phyloP scores from a whole-genome alignment of 108 stramenopile genomes.

The Thalassiosira profunda region DNA sequence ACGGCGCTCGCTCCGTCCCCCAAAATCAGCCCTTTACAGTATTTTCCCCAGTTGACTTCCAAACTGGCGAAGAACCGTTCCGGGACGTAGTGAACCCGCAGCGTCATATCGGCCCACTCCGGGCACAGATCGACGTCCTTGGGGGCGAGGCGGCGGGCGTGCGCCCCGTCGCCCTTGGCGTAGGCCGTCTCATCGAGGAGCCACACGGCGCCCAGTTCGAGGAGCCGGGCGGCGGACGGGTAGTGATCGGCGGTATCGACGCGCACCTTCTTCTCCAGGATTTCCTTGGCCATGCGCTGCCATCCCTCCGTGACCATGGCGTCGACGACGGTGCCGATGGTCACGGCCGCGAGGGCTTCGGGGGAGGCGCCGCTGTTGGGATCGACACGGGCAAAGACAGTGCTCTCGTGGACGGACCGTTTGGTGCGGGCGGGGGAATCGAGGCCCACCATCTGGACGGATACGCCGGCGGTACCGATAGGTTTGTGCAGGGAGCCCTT shows the following conservation, averaged over 20 bases:
- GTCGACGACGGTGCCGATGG: conserved; percentile 51
- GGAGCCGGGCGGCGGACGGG: conserved; percentile 40
- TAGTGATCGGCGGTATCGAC: conserved; percentile 47
- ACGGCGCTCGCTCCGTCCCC: conserved; percentile 26
- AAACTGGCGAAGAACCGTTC: conserved; percentile 42
- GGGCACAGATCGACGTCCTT: conserved; percentile 39
- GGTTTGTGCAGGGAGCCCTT: conserved; percentile 33
- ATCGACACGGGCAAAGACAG: conserved; percentile 51
- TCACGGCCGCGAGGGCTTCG: conserved; percentile 5
- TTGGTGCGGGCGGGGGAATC: conserved; percentile 35
- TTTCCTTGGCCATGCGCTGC: conserved; percentile 41
- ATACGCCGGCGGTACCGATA: conserved; percentile 28
- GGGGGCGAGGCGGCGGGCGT: conserved; percentile 32
- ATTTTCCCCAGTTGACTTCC: conserved; percentile 52
- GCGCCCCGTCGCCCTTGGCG: conserved; percentile 22
- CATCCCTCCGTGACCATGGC: conserved; percentile 52
- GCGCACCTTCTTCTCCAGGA: conserved; percentile 40
- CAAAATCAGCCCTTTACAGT: conserved; percentile 47
- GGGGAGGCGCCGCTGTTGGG: conserved; percentile 1
- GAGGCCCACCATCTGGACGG: conserved; percentile 51
- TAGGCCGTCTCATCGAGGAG: conserved; percentile 44
- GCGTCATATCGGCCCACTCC: conserved; percentile 53
- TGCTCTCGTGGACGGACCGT: too few relatives aligned
- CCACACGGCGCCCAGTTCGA: conserved; percentile 52
- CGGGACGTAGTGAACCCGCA: conserved; percentile 49